Base-by-base conservation (phyloP, 805 yeast species). In the Starmerella potacharoeniae region DNA sequence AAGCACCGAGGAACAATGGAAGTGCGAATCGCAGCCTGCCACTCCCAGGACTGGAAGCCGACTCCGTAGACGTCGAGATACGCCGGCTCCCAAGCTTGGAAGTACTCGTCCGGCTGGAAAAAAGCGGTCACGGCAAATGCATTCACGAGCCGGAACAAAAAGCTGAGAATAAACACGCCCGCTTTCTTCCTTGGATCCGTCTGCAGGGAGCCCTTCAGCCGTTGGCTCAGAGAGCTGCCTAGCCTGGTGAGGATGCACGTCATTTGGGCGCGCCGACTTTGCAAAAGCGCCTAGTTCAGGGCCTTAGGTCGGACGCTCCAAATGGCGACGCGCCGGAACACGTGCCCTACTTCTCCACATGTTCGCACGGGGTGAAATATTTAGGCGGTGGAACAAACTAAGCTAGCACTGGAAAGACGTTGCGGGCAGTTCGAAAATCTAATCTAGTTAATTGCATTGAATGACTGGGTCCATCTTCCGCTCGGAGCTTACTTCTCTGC, bases 91-190 rank as follows among this genome's bases (percentile, higher is more conserved):
- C 93, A 71, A 0, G 90, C 75, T 69, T 93, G 99, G 81, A 83
- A 93, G 69, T 76, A 93, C 69, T 93, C 99, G 68, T 93, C 99
- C 0, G 98, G 91, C 68, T 93, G 99, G 70, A 93, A 93, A 66
- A 81, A 93, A 0, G 97, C 88, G 54, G 66, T 66, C 5, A 80
- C 77, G 1, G 81, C 67, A 29, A 85, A 65, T 0, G 95, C 79
- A 68, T 89, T 88, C 62, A 78, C 35, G 9, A 83, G 58, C 41
- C 95, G 69, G 31, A 61, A 57, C 16, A 43, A 44, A 10, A 60
- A 16, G 10, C 40, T 34, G 37, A 46, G 49, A 5, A 13, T 16
- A 14, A 46, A 34, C 30, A 46, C 8, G 49, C n/a, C 6, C 9
- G 31, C 7, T 9, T 34, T 16, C 39, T 33, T 33, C 9, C 40